Percentiles rank a stretch among this genome's conserved stretches.
Conservation (phyloP, 2,329 filamentous ascomycete species). For the Orbilia ellipsospora region DNA sequence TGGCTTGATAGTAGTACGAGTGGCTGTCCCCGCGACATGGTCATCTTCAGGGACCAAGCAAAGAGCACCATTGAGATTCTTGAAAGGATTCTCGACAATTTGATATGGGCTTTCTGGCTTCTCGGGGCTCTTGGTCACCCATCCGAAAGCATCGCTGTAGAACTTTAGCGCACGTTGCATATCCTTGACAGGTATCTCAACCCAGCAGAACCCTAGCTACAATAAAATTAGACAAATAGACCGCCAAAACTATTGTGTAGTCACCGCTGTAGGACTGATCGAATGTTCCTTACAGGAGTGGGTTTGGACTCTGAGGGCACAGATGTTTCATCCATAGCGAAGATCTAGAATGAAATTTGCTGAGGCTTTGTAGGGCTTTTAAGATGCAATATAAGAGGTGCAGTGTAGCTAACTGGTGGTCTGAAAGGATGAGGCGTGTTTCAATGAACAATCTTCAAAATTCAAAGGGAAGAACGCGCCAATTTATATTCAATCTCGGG, state of each 20-base stretch:
- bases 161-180: conserved; percentile 47
- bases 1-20: conserved; percentile 23
- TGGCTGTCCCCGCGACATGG: conserved; percentile 26
- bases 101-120: neutral
- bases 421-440: neutral
- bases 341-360: neutral
- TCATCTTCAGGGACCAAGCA: conserved; percentile 20
- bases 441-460: too few relatives aligned
- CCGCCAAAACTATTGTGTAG: too few relatives aligned
- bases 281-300: conserved; percentile 30
- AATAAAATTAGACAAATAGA: too few relatives aligned
- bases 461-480: neutral
- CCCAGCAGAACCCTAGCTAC: conserved; percentile 46
- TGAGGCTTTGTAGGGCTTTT: neutral
- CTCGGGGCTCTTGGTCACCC: conserved; percentile 1
- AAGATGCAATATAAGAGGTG: neutral
- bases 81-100: conserved; percentile 33
- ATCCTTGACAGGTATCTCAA: conserved; percentile 50
- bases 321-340: conserved; percentile 10
- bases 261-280: too few relatives aligned
- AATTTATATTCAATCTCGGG: neutral
- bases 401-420: neutral
- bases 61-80: conserved; percentile 45
- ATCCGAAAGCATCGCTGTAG: conserved; percentile 43
- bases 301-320: conserved; percentile 15